Base-by-base conservation (phyloP, 805 yeast genomes). In the Kodamaea hsintzibuensis region DNA sequence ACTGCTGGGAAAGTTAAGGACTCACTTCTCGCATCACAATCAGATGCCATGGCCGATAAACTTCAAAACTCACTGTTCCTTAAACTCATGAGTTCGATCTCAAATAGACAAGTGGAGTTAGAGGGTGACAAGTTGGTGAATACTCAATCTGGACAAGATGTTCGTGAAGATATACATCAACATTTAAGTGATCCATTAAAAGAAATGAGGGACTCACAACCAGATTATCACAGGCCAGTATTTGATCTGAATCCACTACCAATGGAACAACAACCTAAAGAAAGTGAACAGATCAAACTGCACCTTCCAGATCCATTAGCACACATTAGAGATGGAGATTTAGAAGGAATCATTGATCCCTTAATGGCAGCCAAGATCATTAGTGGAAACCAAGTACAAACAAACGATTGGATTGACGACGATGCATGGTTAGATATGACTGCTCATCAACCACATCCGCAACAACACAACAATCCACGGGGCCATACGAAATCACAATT, bases 291-390 rank as follows among this genome's bases (percentile, higher is more conserved):
- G 38, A 22, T 51, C 37, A 51, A 33, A 27, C 47, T 37, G 27
- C 74, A 65, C 46, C 63, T 74, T 33, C 79, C 80, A 1, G 80
- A 76, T 50, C 80, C 80, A 0, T 62, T 76, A 47, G 76, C 78
- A 3, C 80, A 76, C 55, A 68, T 76, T 18, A 63, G 62, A 42
- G 78, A 76, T 50, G 79, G 79, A 1, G 68, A 62, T n/a, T 60
- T 76, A 8, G 61, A 57, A 10, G 65, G 60, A 30, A 58, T 73
- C 38, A 56, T 52, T 16, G 71, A 64, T 42, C 72, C 79, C 2
- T 61, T 76, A 7, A 63, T 65, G 44, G 78, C 79, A 2, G 80
- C 80, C 2, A 65, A 70, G 53, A 62, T 74, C 5, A 60, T 74
- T 18, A 72, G 76, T 55, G 79, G 79, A 0, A 69, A 73, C 42